These are phyloP conservation scores for Hyphodiscus hymeniophilus DNA, from an alignment of 495 filamentous ascomycete genomes.

Conservation along the genomic window DNA sequence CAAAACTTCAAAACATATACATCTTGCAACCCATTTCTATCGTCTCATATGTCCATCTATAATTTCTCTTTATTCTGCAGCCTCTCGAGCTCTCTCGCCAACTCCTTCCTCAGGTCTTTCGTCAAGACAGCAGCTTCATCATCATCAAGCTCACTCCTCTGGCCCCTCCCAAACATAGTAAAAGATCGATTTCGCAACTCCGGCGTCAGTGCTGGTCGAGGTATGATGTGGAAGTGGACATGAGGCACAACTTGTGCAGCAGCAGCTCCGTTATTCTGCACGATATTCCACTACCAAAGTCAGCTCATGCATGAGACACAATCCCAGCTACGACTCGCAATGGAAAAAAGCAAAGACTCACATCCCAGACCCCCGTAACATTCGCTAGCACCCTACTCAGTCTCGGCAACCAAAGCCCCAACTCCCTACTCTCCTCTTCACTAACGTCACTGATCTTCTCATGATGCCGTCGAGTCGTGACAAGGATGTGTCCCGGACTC, in stretches of 20 bases:
- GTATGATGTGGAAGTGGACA: conserved; percentile 90
- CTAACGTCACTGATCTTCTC: conserved; percentile 62
- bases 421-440: conserved; percentile 44
- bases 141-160: conserved; percentile 77
- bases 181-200: conserved; percentile 42
- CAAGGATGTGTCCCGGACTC: conserved; percentile 65
- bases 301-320: no score
- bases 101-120: conserved; percentile 47
- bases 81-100: conserved; percentile 32
- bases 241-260: conserved; percentile 89
- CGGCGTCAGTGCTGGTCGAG: conserved; percentile 45
- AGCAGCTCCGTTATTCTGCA: conserved; percentile 86
- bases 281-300: conserved; percentile 90
- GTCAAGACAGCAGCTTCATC: conserved; percentile 66
- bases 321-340: no score
- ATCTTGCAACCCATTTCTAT: neutral
- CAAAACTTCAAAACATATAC: neutral
- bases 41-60: conserved; percentile 1
- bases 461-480: conserved; percentile 63
- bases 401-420: conserved; percentile 66
- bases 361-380: conserved; percentile 56
- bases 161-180: conserved; percentile 82
- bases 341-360: no score
- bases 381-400: conserved; percentile 61
- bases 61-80: conserved; percentile 6